These are phyloP conservation scores for Vanderwaltozyma polyspora DNA, from an alignment of 805 yeast genomes.

Conservation along the genomic window DNA sequence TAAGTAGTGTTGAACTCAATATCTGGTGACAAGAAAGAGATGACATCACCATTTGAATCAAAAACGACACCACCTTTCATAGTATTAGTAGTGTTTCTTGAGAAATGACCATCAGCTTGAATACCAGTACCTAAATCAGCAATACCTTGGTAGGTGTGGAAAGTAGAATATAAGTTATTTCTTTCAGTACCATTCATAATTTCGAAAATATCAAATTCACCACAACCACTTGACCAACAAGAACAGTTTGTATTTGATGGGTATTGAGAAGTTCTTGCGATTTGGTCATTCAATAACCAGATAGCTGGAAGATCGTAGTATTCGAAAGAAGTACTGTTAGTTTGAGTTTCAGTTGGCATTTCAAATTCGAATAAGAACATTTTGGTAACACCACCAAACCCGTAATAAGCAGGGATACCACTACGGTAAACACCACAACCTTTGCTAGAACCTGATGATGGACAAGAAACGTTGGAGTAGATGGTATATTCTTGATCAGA, in stretches of 20 bases:
- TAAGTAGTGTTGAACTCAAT: constrained; percentile 38
- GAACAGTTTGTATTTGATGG: constrained; percentile 49
- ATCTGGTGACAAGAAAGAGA: constrained; percentile 46
- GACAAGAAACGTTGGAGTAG: constrained; percentile 48
- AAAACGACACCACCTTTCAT: constrained; percentile 67
- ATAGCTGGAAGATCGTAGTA: constrained; percentile 60
- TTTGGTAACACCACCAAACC: constrained; percentile 56
- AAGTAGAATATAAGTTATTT: constrained; percentile 47
- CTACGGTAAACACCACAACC: constrained; percentile 71
- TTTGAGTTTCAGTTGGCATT: constrained; percentile 45
- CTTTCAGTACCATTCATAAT: constrained; percentile 55
- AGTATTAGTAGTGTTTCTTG: constrained; percentile 37
- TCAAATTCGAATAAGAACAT: constrained; percentile 63
- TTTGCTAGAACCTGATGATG: constrained; percentile 37
- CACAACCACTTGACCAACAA: constrained; percentile 70
- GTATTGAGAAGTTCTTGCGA: constrained; percentile 67
- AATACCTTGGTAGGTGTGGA: constrained; percentile 63
- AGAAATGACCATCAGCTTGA: constrained; percentile 40
- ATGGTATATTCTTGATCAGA: constrained; percentile 54
- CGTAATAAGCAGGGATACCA: constrained; percentile 69
- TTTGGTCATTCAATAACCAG: constrained; percentile 63
- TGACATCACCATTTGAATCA: constrained; percentile 45
- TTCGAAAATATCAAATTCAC: constrained; percentile 70
- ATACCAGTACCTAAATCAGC: constrained; percentile 52
- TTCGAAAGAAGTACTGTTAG: constrained; percentile 25